Evolutionary conservation across 441 rosid species (phyloP), one percentile per base, ranked within the genome.

Genomic region (Capsella rubella): DNA sequence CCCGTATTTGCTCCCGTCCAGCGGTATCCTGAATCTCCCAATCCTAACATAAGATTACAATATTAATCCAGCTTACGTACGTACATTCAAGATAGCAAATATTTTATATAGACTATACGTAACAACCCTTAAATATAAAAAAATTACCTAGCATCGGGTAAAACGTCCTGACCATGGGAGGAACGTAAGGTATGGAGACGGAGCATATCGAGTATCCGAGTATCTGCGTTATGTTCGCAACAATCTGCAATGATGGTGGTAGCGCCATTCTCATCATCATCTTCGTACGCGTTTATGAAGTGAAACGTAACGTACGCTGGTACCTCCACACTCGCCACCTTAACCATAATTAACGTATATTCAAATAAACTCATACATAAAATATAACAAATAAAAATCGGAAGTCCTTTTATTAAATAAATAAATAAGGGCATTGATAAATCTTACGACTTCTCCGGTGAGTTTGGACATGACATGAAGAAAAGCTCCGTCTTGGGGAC

Each of bases 251-350:
- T 67, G 8, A 95, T 69, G 10, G 82, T 87, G 6, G 80, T 85
- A 53, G 86, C 84, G 49, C 88, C 90, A 21, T 47, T 56, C 55
- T 92, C 93, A 74, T 35, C 82, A 71, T 31, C 82, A 77, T 90
- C 97, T 81, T 95, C 97, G 54, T 92, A 92, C 4, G 97, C 99
- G 71, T 95, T 95, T 66, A 95, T 92, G 84, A 92, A 95, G 78
- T 95, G 99, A 82, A 95, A 95, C 10, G 97, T 90, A 66, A 95
- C 86, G 51, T 37, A 95, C 6, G 93, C 66, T 1, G 99, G 99
- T 32, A 95, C 99, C 74, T 95, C 94, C 82, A 92, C 99, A 25
- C 97, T 92, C 54, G 92, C 83, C 79, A 95, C 96, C 97, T 94
- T 21, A 45, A 9, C 10, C 67, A 67, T 21, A 34, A 32, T 32